Evolutionary conservation across 2,329 filamentous ascomycete species (phyloP), one percentile per base, ranked within the genome.

Genomic region (Hypoxylon rubiginosum): DNA sequence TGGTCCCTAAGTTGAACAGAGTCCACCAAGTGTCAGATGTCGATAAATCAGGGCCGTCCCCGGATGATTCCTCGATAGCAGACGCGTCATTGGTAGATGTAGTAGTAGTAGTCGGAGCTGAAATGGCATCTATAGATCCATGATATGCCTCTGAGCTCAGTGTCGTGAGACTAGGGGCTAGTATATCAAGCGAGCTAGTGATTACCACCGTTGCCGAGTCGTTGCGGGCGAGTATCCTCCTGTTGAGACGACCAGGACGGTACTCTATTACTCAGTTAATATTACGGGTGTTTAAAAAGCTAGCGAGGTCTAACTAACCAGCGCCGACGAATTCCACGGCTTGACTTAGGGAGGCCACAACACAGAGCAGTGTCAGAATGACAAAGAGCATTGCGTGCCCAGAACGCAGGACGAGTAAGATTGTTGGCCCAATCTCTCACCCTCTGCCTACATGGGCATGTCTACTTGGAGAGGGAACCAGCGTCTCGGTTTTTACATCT

Each of bases 361-460:
- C 61, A 65, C 66, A 71, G 10, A 71, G 57, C 57, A 71, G 62
- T 65, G 56, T 57, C 28, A 63, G 58, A 15, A 64, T 60, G 50
- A 58, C 59, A 65, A 68, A 49, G 49, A 66, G 66, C 71, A 73
- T 73, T 34, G 64, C 69, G 64, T 58, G 58, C 63, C 50, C 60
- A 46, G 50, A 51, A 54, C 36, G 63, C 63, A 46, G 50, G 51
- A 54, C 43, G 63, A 68, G 58, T 41, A 63, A 59, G 58, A 45
- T 48, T 17, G 45, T 55, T 55, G 58, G 41, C 57, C 60, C 60
- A 62, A 57, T 67, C 53, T 65, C 58, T 70, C 66, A 73, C 61
- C 63, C 61, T 61, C 67, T 55, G 60, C 63, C 67, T 64, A 63
- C 56, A 66, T 64, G 57, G 62, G 62, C 58, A 28, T 64, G 56